These are phyloP conservation scores for Zygoascus ofunaensis DNA, from an alignment of 805 yeast species.

Conservation along the genomic window DNA sequence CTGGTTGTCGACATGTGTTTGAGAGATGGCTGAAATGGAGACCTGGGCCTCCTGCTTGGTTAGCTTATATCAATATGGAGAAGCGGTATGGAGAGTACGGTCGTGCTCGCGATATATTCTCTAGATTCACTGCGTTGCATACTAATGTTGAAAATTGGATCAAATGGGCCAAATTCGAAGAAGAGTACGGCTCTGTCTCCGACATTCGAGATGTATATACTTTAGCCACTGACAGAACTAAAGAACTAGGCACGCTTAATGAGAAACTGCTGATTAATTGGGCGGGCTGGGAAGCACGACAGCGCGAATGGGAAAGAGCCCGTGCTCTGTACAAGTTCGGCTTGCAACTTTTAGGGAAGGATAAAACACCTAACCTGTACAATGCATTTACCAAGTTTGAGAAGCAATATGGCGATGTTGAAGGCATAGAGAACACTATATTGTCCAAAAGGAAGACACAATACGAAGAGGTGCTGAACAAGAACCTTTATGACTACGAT, in stretches of 20 bases:
- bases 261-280: conserved; percentile 41
- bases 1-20: conserved; percentile 56
- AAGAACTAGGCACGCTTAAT: conserved; percentile 26
- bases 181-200: conserved; percentile 37
- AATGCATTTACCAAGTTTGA: conserved; percentile 49
- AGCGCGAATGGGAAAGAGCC: conserved; percentile 54
- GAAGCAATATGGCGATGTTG: conserved; percentile 50
- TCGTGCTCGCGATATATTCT: conserved; percentile 51
- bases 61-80: conserved; percentile 64
- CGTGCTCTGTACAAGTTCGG: conserved; percentile 48
- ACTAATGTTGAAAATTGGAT: conserved; percentile 57
- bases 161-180: conserved; percentile 68
- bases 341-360: conserved; percentile 35
- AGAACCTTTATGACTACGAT: conserved; percentile 51
- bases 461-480: conserved; percentile 41
- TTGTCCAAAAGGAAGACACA: conserved; percentile 43
- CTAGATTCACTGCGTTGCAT: conserved; percentile 44
- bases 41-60: conserved; percentile 62
- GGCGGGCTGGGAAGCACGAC: conserved; percentile 62
- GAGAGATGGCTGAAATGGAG: conserved; percentile 76
- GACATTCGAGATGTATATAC: conserved; percentile 56
- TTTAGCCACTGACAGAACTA: conserved; percentile 50
- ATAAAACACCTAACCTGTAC: conserved; percentile 32
- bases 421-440: conserved; percentile 45
- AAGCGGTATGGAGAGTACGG: conserved; percentile 50